phyloP scores from a whole-genome alignment of 1,139 yeast genomes.

The Pichia sp. region DNA sequence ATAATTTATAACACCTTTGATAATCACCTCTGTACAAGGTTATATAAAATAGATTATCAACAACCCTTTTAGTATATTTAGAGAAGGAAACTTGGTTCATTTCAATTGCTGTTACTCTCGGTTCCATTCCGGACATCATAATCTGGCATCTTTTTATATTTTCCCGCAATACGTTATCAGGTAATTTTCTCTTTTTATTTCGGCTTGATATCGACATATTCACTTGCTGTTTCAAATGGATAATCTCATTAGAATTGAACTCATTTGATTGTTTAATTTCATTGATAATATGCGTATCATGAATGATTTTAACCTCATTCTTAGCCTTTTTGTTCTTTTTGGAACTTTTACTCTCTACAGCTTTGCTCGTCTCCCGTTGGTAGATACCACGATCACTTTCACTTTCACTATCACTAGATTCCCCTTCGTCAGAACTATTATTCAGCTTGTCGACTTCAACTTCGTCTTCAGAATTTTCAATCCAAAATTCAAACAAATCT shows the following conservation, averaged over 20 bases:
- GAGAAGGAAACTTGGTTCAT: slow-evolving; percentile 1
- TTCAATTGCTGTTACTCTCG: not conserved
- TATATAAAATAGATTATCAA: slow-evolving; percentile 27
- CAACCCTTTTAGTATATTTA: slow-evolving; percentile 7
- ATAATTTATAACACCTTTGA: slow-evolving; percentile 45
- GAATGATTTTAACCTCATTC: not conserved
- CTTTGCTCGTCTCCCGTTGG: not conserved
- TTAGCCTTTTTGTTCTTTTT: not conserved
- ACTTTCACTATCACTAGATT: not conserved
- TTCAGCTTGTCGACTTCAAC: too few species aligned
- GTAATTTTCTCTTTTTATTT: not conserved
- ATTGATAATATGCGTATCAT: slow-evolving; percentile 4
- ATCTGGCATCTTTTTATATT: too few species aligned
- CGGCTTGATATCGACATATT: slow-evolving; percentile 2
- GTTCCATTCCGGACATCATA: not conserved
- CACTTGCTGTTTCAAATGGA: slow-evolving; percentile 9
- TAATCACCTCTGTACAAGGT: slow-evolving; percentile 42
- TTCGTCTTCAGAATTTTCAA: slow-evolving; percentile 4
- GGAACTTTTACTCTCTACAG: not conserved
- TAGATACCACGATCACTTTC: not conserved
- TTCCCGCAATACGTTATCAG: not conserved
- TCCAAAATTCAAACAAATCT: slow-evolving; percentile 17
- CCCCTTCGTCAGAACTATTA: too few species aligned
- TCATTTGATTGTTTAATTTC: not conserved
- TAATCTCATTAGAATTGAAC: slow-evolving; percentile 7